Evolutionary conservation across 345 rosid genomes (phyloP).

Genomic region (Capsella bursapastoris): DNA sequence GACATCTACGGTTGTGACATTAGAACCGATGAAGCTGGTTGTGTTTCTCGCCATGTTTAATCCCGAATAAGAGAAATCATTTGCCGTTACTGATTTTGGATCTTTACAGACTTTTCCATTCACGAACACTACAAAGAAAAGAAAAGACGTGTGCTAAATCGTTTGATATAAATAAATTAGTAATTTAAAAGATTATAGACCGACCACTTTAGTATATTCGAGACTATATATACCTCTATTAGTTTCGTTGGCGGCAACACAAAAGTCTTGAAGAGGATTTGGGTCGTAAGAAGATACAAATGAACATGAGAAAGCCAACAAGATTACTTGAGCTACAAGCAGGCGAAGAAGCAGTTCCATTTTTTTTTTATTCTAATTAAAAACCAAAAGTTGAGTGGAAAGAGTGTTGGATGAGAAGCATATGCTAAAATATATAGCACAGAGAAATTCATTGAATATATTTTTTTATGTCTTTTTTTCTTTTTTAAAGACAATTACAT

Average conservation of each 20-base stretch:
- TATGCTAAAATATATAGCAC: neutral
- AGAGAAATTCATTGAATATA: neutral
- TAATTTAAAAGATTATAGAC: neutral
- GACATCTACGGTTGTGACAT: neutral
- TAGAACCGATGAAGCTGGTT: neutral
- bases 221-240: neutral
- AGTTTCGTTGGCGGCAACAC: conserved; percentile 40
- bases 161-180: neutral
- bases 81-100: conserved; percentile 25
- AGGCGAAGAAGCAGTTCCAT: neutral
- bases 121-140: conserved; percentile 36
- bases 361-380: neutral
- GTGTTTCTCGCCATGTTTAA: conserved; percentile 36
- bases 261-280: conserved; percentile 49
- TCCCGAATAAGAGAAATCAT: conserved; percentile 40
- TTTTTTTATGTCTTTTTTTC: neutral
- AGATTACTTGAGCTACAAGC: conserved; percentile 7
- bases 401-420: neutral
- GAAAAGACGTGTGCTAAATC: neutral
- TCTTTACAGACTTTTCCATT: conserved; percentile 45
- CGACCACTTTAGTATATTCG: neutral
- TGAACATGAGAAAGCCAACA: conserved; percentile 41
- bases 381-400: neutral
- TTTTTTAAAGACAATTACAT: neutral
- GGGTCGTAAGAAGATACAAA: conserved; percentile 42